Base-by-base conservation (phyloP, 2,329 filamentous ascomycete species). In the Emergomyces orientalis region DNA sequence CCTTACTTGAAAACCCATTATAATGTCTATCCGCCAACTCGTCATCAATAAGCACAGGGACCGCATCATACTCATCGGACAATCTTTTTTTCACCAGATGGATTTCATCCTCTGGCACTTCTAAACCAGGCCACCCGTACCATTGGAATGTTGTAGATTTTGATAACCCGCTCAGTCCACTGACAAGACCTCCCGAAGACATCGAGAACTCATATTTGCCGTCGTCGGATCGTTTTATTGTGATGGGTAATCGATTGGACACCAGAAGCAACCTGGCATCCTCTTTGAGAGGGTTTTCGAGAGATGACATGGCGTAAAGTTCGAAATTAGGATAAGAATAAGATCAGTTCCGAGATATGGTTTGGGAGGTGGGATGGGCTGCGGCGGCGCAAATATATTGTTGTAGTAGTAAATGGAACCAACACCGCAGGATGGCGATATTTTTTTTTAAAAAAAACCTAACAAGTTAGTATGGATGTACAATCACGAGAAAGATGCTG, bases 101-200 rank as follows among this genome's bases (percentile, higher is more conserved):
- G 52, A 90, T 84, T 76, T 97, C 93, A 62, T 86, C 84, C 66
- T 95, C 90, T 47, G 93, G 93, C 4, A 97, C 86, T 76, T 97
- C 91, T 58, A 96, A 79, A 45, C 94, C 94, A 0, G 94, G 92
- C 93, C 94, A 97, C 69, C 94, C 94, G 77, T 97, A 97, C 94
- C 94, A 99, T 76, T 94, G 90, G 77, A 97, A 97, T 69, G 88
- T 93, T 32, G 91, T 96, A 39, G 90, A 89, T 78, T 97, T 97
- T 70, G 90, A 88, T 63, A 97, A 80, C 32, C 94, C 94, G 68
- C 90, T 96, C 65, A 99, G 82, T 25, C 94, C 94, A 59, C 91
- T 96, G 71, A 97, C 94, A 49, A 99, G 84, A 49, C 94, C 94
- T 63, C 94, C 94, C 1, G 94, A 97, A 56, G 93, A 97, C 90